These are phyloP conservation scores for Geotrichum cucujoidarum DNA, from an alignment of 1,139 yeast genomes.

Conservation along the genomic window DNA sequence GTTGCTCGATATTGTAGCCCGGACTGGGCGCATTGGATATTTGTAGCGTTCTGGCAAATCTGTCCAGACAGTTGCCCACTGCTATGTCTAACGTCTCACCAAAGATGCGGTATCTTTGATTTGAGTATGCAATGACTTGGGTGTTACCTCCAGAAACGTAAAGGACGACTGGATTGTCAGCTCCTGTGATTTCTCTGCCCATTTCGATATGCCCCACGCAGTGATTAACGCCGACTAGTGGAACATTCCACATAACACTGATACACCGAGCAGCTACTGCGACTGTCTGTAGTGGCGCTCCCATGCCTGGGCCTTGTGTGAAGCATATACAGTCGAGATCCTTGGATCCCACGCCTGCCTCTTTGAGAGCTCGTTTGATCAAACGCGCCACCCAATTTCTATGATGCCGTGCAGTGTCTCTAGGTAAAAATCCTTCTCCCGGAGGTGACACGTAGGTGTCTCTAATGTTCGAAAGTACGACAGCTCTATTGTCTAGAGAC, in stretches of 20 bases:
- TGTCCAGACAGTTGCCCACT: constrained; percentile 90
- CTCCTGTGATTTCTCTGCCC: constrained; percentile 98
- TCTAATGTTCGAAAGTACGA: constrained; percentile 77
- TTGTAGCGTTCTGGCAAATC: constrained; percentile 86
- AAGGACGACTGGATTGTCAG: constrained; percentile 87
- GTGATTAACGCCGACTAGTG: constrained; percentile 91
- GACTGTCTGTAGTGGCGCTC: constrained; percentile 93
- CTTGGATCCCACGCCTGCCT: constrained; percentile 48
- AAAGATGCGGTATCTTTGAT: constrained; percentile 85
- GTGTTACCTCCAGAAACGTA: constrained; percentile 98
- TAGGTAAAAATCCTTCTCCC: constrained; percentile 93
- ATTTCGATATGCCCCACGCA: constrained; percentile 97
- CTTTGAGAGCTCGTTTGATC: constrained; percentile 59
- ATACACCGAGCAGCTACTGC: constrained; percentile 89
- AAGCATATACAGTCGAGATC: constrained; percentile 90
- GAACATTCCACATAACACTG: constrained; percentile 73
- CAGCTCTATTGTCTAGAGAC: constrained; percentile 51
- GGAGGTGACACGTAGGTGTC: constrained; percentile 96
- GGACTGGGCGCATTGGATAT: constrained; percentile 95
- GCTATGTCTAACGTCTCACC: constrained; percentile 98
- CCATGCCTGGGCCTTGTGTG: constrained; percentile 99
- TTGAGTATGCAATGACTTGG: constrained; percentile 93
- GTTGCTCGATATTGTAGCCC: constrained; percentile 92
- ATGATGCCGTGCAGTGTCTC: constrained; percentile 96
- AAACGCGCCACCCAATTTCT: constrained; percentile 90